These are phyloP conservation scores for Gynostemma pentaphyllum DNA, from an alignment of 306 rosid genomes.

Conservation along the genomic window DNA sequence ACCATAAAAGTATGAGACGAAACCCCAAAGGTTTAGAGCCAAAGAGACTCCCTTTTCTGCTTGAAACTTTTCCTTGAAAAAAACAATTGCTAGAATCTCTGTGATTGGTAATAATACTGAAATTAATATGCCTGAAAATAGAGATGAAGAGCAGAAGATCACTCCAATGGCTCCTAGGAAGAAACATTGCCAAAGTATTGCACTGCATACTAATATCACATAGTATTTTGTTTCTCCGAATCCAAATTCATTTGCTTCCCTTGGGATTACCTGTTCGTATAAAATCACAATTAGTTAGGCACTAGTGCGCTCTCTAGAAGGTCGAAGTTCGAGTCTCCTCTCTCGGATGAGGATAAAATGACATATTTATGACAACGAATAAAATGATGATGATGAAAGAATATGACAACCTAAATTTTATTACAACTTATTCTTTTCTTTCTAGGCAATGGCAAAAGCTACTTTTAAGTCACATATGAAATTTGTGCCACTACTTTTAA, in stretches of 20 bases:
- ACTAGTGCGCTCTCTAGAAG: too few relatives aligned
- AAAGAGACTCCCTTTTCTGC: conserved; percentile 52
- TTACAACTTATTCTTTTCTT: too few relatives aligned
- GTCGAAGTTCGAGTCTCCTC: too few relatives aligned
- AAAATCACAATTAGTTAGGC: too few relatives aligned
- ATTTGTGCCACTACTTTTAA: too few relatives aligned
- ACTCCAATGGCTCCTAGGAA: conserved; percentile 71
- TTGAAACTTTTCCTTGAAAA: conserved; percentile 46
- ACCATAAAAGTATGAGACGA: conserved; percentile 60
- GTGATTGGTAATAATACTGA: conserved; percentile 47
- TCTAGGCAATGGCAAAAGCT: too few relatives aligned
- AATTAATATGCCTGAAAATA: conserved; percentile 47
- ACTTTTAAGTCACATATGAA: too few relatives aligned
- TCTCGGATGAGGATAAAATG: too few relatives aligned
- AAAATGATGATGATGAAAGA: too few relatives aligned
- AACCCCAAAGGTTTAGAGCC: conserved; percentile 57
- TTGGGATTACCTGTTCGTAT: conserved; percentile 35
- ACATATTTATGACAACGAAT: too few relatives aligned
- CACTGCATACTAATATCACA: conserved; percentile 33
- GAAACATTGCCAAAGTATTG: conserved; percentile 58
- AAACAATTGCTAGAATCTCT: conserved; percentile 48
- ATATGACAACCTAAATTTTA: too few relatives aligned
- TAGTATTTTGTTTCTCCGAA: conserved; percentile 52
- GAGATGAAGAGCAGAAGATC: conserved; percentile 56
- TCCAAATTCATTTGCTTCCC: conserved; percentile 51